Evolutionary conservation across 352 stramenopile species (phyloP).

Genomic region (Globisporangium carolinianum): DNA sequence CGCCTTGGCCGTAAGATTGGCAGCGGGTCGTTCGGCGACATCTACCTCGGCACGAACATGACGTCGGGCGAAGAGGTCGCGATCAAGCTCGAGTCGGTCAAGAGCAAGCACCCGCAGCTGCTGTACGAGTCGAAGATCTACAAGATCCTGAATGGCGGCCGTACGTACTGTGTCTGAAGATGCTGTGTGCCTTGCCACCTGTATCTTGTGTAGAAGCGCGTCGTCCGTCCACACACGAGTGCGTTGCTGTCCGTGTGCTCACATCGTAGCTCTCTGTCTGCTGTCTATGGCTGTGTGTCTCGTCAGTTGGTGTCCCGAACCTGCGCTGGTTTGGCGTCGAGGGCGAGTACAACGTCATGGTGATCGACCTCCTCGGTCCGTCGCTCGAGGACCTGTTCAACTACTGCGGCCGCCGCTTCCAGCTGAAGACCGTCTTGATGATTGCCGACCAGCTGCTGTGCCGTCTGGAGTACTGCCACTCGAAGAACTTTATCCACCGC

Average conservation of each 20-base stretch:
- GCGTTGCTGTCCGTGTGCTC: not conserved
- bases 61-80: slow-evolving; percentile 98
- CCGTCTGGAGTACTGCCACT: slow-evolving; percentile 85
- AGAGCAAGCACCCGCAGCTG: slow-evolving; percentile 97
- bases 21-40: slow-evolving; percentile 98
- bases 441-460: slow-evolving; percentile 84
- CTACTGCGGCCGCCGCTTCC: slow-evolving; percentile 84
- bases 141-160: slow-evolving; percentile 97
- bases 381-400: slow-evolving; percentile 89
- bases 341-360: slow-evolving; percentile 99
- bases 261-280: not conserved
- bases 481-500: slow-evolving; percentile 87
- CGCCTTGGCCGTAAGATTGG: slow-evolving; percentile 98
- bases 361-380: slow-evolving; percentile 98
- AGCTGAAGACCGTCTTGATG: slow-evolving; percentile 96
- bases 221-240: no score
- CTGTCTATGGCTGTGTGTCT: not conserved
- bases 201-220: not conserved
- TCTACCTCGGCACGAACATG: slow-evolving; percentile 99
- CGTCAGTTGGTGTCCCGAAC: slow-evolving; percentile 95
- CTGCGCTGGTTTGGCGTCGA: slow-evolving; percentile 99
- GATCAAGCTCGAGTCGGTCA: slow-evolving; percentile 99
- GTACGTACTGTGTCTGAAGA: slow-evolving; percentile 55
- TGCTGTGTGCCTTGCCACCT: not conserved
- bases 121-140: slow-evolving; percentile 99